phyloP scores from a whole-genome alignment of 2,329 filamentous ascomycete species.

The Thelonectria discophora region DNA sequence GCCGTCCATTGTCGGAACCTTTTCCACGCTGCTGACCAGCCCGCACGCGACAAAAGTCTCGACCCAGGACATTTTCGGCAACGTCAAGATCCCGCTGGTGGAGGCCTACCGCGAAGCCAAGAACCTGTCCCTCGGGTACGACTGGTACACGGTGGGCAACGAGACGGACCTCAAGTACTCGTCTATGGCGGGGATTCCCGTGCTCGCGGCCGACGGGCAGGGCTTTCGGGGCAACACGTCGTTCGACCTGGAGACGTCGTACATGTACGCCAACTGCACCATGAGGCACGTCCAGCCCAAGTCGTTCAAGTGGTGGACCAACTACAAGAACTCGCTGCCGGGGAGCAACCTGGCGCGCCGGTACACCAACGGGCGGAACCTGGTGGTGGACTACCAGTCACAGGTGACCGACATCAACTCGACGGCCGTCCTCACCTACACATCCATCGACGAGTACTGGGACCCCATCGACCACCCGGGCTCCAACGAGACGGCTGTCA shows the following conservation, averaged over 20 bases:
- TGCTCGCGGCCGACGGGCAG: background rate
- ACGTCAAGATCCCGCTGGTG: slow-evolving; percentile 25
- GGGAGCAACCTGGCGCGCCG: too few relatives aligned
- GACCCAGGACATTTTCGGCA: slow-evolving; percentile 22
- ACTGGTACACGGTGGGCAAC: slow-evolving; percentile 12
- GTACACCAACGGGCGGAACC: background rate
- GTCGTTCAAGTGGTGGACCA: background rate
- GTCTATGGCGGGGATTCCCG: slow-evolving; percentile 15
- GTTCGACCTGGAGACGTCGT: slow-evolving; percentile 1
- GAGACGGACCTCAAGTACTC: slow-evolving; percentile 11
- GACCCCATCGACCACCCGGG: background rate
- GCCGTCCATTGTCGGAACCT: slow-evolving; percentile 8
- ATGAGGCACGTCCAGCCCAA: background rate
- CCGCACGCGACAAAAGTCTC: slow-evolving; percentile 13
- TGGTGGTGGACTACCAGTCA: background rate
- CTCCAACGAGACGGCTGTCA: background rate
- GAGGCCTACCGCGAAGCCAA: slow-evolving; percentile 1
- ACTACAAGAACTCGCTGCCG: background rate
- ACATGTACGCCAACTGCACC: slow-evolving; percentile 9
- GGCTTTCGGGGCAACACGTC: background rate
- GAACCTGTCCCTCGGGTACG: background rate
- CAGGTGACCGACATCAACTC: background rate
- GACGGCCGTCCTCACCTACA: background rate
- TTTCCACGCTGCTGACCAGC: slow-evolving; percentile 12
- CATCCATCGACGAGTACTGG: background rate